Base-by-base conservation (phyloP, 768 basidiomycete genomes). In the Podaxis sp. region DNA sequence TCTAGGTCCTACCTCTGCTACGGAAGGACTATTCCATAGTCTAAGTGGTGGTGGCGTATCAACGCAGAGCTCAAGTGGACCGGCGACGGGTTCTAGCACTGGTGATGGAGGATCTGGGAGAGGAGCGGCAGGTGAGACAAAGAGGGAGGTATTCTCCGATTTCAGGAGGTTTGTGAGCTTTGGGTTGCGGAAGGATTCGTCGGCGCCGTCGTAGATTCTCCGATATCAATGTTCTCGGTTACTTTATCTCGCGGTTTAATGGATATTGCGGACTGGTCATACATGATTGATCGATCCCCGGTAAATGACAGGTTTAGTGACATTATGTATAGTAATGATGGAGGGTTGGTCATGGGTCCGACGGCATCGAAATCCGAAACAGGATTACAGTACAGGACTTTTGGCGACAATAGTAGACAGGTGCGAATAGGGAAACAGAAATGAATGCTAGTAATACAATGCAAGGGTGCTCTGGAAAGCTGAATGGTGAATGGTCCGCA, bases 101-200 rank as follows among this genome's bases (percentile, higher is more conserved):
- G 70, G 73, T 17, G 80, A 79, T 44, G 71, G 74, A n/a, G 73
- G 70, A 2, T 69, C 61, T 46, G 53, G 61, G 9, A 55, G 53
- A 24, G 42, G 53, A 24, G 44, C 71, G 19, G 75, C 77, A 0
- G 79, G 78, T 53, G 82, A 84, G 61, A 79, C 83, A 61, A 87
- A 87, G 67, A 80, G 89, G 22, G 89, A 94, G 68, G 91, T 94
- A 0, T 95, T 97, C 72, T 92, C 92, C 2, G 95, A 95, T 69
- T 87, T 96, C 68, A 80, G 89, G 67, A 81, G 95, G 17, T 89
- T 97, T 71, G 93, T 97, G 51, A 93, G 87, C 67, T 96, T 97
- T 73, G 94, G 93, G 0, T 76, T 94, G 64, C 79, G 94, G 70
- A 84, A 92, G 66, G 93, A 94, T 65, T 77, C 87, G 12, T 63